These are phyloP conservation scores for Vitis riparia DNA, from an alignment of 164 flowering plant species.

Conservation along the genomic window DNA sequence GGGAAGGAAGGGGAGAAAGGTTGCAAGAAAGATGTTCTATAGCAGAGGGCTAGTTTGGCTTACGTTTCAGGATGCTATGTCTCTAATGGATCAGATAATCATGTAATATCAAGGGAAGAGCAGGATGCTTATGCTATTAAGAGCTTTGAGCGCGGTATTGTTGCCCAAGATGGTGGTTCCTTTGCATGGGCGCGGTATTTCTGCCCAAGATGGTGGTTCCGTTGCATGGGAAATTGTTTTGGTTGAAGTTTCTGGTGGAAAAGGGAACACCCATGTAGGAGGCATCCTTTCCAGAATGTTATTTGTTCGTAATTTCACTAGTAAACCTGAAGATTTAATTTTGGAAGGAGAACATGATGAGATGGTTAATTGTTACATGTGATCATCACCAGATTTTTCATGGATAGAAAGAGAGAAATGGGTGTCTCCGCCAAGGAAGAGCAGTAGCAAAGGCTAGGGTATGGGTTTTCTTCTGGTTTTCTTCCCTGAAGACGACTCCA, in stretches of 20 bases:
- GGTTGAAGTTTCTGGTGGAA: constrained; percentile 11
- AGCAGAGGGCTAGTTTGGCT: too few relatives aligned
- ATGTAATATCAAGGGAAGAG: not conserved
- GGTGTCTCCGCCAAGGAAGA: constrained; percentile 24
- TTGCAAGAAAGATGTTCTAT: too few relatives aligned
- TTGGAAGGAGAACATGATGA: too few relatives aligned
- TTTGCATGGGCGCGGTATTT: constrained; percentile 63
- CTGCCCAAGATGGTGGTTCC: constrained; percentile 47
- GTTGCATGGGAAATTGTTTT: constrained; percentile 66
- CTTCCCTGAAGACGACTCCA: constrained; percentile 49
- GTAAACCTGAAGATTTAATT: too few relatives aligned
- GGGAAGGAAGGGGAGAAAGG: too few relatives aligned
- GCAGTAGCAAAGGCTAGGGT: constrained; percentile 30
- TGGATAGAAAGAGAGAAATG: constrained; percentile 16
- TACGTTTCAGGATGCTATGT: too few relatives aligned
- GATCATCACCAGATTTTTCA: too few relatives aligned
- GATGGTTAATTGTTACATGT: too few relatives aligned
- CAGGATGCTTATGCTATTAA: constrained; percentile 57
- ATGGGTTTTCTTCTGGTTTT: constrained; percentile 67
- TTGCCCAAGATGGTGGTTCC: constrained; percentile 47
- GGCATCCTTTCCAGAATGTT: too few relatives aligned
- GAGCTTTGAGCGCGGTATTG: constrained; percentile 60
- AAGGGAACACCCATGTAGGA: too few relatives aligned
- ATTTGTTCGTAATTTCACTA: too few relatives aligned
- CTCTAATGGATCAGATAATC: too few relatives aligned